Evolutionary conservation across 768 basidiomycete genomes (phyloP), one percentile per base, ranked within the genome.

Genomic region (Tulasnella sp.): DNA sequence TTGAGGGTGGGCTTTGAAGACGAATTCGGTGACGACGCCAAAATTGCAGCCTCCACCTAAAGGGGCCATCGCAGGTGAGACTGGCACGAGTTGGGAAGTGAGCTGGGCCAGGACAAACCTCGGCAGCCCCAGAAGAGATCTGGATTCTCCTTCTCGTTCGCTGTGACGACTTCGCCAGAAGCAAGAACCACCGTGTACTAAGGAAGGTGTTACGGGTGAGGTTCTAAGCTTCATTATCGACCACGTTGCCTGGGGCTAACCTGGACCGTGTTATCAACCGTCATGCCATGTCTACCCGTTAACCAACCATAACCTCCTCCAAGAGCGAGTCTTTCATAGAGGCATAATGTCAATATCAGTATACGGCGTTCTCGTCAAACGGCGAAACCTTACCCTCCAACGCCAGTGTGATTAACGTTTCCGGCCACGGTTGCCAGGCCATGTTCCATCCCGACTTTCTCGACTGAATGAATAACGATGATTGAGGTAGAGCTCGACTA

Each of bases 1-100:
- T 81, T 91, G 90, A 12, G 89, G 89, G 82, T 91, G 86, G 72
- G 91, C 82, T 79, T 84, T 87, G 83, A 81, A 85, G 79, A 54
- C 76, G 48, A 77, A 54, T 40, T 77, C 76, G 14, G 76, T 77
- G 18, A 60, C 58, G 12, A 77, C 40, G 1, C 76, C 76, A 20
- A 77, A 77, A n/a, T 77, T 77, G 22, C 12, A 28, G 11, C 76
- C 76, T 40, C 46, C 76, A 41, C 82, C 82, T 69, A 31, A 69
- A 69, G 7, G 28, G n/a, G 14, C 4, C 7, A 41, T 20, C 31
- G 41, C 5, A 14, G 18, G 24, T 28, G 48, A 31, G 58, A 24
- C 9, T 2, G n/a, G n/a, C n/a, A 9, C 9, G 28, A 22, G 22
- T 60, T 22, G 24, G 31, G 5, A 69, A 2, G 1, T 5, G 12